Conservation (phyloP, 2,329 filamentous ascomycete species). For the Alternaria sp. region DNA sequence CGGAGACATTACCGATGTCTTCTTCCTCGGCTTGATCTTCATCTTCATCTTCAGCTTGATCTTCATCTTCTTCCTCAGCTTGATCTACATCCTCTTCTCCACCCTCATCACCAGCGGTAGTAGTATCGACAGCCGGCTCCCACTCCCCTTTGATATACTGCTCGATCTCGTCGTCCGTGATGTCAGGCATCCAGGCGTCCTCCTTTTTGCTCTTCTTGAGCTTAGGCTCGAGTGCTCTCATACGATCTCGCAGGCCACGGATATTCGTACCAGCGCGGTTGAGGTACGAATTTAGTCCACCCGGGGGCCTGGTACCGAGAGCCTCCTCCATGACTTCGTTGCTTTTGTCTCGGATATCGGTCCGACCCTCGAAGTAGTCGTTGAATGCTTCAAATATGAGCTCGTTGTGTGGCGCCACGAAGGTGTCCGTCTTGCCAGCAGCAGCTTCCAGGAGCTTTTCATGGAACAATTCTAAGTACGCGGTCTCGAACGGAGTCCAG, state of each 20-base stretch:
- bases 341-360: neutral
- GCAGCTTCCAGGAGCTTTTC: neutral
- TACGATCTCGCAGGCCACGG: neutral
- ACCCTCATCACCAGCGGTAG: neutral
- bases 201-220: neutral
- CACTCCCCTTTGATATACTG: neutral
- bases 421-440: accelerated
- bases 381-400: neutral
- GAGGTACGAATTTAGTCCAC: neutral
- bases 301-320: neutral
- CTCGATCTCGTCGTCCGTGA: neutral
- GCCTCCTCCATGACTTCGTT: neutral
- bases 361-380: neutral
- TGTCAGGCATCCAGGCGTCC: accelerated
- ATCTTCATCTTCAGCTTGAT: neutral
- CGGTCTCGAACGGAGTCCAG: neutral
- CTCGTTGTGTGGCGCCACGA: neutral
- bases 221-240: neutral
- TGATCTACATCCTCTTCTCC: neutral
- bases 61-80: neutral
- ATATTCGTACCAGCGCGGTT: neutral
- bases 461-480: neutral
- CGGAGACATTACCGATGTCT: neutral
- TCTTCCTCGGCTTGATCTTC: neutral
- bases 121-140: neutral